A percentile compares a stretch with the other conserved stretches of the same genome.
Evolutionary conservation across 768 basidiomycete genomes (phyloP).

Genomic region (Kwoniella dejecticola): DNA sequence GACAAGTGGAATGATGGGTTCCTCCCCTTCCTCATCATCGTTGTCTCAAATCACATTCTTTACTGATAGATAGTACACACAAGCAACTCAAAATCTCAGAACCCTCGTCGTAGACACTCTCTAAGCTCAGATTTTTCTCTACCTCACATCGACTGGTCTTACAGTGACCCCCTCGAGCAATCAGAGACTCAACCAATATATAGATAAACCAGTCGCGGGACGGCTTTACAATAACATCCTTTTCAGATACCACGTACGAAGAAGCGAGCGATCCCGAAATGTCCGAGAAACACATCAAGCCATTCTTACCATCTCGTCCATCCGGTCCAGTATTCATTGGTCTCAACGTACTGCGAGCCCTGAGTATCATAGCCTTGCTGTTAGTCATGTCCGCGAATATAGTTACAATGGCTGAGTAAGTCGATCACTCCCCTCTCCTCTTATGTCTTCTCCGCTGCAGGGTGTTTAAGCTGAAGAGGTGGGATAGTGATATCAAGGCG

Average conservation of each 20-base stretch:
- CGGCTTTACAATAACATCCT: too few species aligned
- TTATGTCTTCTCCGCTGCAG: not conserved
- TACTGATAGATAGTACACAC: too few species aligned
- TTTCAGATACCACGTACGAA: too few species aligned
- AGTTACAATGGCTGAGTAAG: conserved; percentile 58
- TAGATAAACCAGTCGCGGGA: too few species aligned
- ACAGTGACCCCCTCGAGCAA: conserved; percentile 4
- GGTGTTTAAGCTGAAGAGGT: too few species aligned
- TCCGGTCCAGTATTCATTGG: conserved; percentile 56
- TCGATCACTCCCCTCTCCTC: conserved; percentile 4
- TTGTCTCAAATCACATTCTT: too few species aligned
- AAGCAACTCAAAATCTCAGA: too few species aligned
- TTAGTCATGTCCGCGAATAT: conserved; percentile 70
- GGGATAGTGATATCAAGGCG: conserved; percentile 50
- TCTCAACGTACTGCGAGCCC: conserved; percentile 73
- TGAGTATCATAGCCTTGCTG: conserved; percentile 76
- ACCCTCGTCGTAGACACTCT: not conserved
- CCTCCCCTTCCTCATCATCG: too few species aligned
- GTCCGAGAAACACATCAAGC: conserved; percentile 26
- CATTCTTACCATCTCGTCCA: conserved; percentile 42
- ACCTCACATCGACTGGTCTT: conserved; percentile 1
- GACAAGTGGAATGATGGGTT: too few species aligned
- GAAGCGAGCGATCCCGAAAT: conserved; percentile 16
- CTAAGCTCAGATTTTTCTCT: not conserved
- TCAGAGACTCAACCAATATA: too few species aligned